Evolutionary conservation across 2,329 filamentous ascomycete genomes (phyloP), one percentile per base, ranked within the genome.

Genomic region (Xylaria sp.): DNA sequence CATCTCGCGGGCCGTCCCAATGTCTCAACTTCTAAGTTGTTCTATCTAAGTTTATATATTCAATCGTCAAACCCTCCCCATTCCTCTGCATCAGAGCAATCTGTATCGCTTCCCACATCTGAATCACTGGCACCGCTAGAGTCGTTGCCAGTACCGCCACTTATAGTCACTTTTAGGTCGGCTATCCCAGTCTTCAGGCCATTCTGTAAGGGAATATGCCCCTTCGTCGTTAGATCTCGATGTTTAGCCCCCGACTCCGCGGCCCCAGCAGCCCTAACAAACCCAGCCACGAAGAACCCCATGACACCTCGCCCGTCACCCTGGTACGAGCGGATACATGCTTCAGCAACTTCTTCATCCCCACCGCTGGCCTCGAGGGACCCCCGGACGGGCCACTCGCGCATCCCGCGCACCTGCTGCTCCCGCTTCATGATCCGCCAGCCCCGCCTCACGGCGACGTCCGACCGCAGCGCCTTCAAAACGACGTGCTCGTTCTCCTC

Each of bases 231-330:
- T 12, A 15, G 15, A 37, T 9, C 51, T 20, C 51, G 55, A 7
- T 28, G 39, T 12, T 69, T 72, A 61, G 41, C 18, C 41, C 13
- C 73, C 72, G 20, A 70, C 69, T 34, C 34, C 34, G 69, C 70
- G 51, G 74, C 69, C 80, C 81, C 79, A 79, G 52, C 73, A 52
- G 91, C 88, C 63, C 92, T 85, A 2, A 93, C 87, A 80, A 99
- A 97, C 0, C 87, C 93, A n/a, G 90, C 94, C 23, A 98, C 92
- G 75, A 99, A 99, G 81, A 99, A 98, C 0, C 96, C 95, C 88
- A 98, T 97, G 0, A 94, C 92, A 0, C 94, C 94, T 71, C 92
- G 88, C 10, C 90, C 90, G 74, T 95, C 94, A 31, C 89, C 92
- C 74, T 94, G 92, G 79, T 92, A 91, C 39, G 93, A 93, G 67